Percentiles rank a stretch among this genome's conserved stretches.
phyloP scores from a whole-genome alignment of 2,329 filamentous ascomycete genomes.

The Fusarium drepaniforme region DNA sequence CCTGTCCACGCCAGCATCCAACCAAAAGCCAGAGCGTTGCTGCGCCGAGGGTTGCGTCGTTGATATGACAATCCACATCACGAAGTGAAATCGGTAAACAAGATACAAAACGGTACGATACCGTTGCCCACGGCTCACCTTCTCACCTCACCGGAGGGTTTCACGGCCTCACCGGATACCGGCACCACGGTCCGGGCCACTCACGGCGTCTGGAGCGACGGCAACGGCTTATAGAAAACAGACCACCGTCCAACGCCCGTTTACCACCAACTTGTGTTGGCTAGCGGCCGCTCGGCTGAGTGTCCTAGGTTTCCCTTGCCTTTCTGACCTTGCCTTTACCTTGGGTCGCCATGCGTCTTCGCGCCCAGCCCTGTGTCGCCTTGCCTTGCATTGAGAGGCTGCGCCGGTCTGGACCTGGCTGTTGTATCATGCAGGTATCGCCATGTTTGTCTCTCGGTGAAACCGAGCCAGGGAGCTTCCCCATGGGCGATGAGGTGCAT shows the following conservation, averaged over 20 bases:
- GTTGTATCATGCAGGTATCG: neutral
- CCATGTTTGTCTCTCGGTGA: conserved; percentile 6
- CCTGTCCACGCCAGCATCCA: neutral
- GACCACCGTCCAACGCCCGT: conserved; percentile 12
- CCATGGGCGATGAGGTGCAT: conserved; percentile 12
- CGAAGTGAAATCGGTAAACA: conserved; percentile 14
- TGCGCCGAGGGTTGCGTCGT: conserved; percentile 10
- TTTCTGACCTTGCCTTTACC: conserved; percentile 5
- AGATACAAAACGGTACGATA: conserved; percentile 13
- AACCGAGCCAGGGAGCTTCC: conserved; percentile 9
- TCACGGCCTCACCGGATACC: conserved; percentile 10
- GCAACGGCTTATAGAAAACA: conserved; percentile 8
- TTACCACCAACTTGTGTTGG: neutral
- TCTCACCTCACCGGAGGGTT: conserved; percentile 15
- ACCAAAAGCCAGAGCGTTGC: neutral
- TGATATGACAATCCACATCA: conserved; percentile 14
- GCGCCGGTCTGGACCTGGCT: neutral
- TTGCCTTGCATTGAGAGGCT: conserved; percentile 2
- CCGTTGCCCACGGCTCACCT: conserved; percentile 22
- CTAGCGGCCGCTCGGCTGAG: neutral
- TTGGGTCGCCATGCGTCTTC: neutral
- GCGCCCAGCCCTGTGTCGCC: neutral
- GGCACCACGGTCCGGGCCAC: conserved; percentile 17
- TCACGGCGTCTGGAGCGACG: conserved; percentile 4
- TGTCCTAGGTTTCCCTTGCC: conserved; percentile 4